Conservation (phyloP, 768 basidiomycete genomes). For the Mrakia blollopis region DNA sequence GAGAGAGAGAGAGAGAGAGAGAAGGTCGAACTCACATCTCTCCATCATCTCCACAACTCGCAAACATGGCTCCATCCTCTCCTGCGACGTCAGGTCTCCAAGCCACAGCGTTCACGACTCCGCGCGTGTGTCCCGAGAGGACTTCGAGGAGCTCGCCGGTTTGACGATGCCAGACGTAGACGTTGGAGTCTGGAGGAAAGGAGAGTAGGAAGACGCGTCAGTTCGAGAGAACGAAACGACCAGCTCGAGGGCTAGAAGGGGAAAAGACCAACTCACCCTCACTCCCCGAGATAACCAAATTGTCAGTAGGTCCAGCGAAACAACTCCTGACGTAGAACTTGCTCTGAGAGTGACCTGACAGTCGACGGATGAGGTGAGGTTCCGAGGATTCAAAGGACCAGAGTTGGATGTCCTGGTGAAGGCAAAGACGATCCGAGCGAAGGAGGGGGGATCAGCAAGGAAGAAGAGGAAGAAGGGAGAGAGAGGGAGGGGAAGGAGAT, state of each 20-base stretch:
- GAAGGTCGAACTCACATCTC: constrained; percentile 54
- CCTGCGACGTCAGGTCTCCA: constrained; percentile 87
- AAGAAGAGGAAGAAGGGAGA: background rate
- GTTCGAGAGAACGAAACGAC: background rate
- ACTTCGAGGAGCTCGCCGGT: constrained; percentile 76
- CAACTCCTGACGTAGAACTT: constrained; percentile 84
- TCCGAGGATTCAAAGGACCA: constrained; percentile 67
- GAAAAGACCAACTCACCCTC: constrained; percentile 60
- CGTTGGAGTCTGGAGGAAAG: constrained; percentile 65
- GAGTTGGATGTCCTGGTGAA: constrained; percentile 63
- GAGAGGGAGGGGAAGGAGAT: constrained; percentile 14
- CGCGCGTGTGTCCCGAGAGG: constrained; percentile 78
- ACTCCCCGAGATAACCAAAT: constrained; percentile 87
- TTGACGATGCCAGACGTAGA: constrained; percentile 93
- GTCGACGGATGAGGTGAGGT: constrained; percentile 64
- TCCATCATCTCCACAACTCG: constrained; percentile 88
- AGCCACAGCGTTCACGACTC: constrained; percentile 89
- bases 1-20: background rate
- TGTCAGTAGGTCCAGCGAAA: constrained; percentile 83
- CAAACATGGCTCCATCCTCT: constrained; percentile 61
- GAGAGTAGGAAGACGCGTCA: constrained; percentile 16
- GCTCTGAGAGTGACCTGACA: constrained; percentile 76
- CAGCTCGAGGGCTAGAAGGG: background rate
- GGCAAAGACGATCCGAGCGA: no score
- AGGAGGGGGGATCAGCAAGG: constrained; percentile 19